phyloP scores from a whole-genome alignment of 352 stramenopile genomes.

The Pythium coloratum region DNA sequence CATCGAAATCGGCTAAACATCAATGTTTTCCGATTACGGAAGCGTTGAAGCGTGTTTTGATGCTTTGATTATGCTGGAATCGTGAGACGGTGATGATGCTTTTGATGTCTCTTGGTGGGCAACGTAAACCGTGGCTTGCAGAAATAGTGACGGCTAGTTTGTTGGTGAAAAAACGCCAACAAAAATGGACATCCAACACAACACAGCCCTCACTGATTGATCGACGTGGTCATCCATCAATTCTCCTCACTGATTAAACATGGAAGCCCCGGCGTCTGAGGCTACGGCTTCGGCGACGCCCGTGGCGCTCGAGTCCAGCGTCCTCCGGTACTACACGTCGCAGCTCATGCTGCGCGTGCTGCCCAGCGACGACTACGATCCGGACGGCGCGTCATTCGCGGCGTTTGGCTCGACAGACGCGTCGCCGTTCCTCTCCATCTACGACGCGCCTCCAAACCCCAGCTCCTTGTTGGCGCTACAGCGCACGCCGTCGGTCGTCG shows the following conservation, averaged over 20 bases:
- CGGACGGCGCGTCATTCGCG: constrained; percentile 20
- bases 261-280: background rate
- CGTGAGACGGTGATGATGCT: background rate
- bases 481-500: constrained; percentile 30
- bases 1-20: too few relatives aligned
- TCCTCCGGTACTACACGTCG: constrained; percentile 40
- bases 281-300: background rate
- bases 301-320: constrained; percentile 31
- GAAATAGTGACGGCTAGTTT: background rate
- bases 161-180: background rate
- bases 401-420: constrained; percentile 9
- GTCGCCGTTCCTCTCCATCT: constrained; percentile 30
- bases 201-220: background rate
- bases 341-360: constrained; percentile 34
- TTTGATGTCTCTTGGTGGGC: background rate
- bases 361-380: constrained; percentile 24
- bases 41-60: background rate
- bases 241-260: background rate
- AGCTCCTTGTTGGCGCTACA: constrained; percentile 22
- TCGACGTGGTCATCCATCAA: background rate
- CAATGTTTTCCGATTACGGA: background rate
- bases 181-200: background rate
- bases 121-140: background rate
- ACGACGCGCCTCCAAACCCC: constrained; percentile 15
- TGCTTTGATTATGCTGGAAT: background rate